phyloP scores from a whole-genome alignment of 2,329 filamentous ascomycete species.

The Cryoendolithus antarcticus region DNA sequence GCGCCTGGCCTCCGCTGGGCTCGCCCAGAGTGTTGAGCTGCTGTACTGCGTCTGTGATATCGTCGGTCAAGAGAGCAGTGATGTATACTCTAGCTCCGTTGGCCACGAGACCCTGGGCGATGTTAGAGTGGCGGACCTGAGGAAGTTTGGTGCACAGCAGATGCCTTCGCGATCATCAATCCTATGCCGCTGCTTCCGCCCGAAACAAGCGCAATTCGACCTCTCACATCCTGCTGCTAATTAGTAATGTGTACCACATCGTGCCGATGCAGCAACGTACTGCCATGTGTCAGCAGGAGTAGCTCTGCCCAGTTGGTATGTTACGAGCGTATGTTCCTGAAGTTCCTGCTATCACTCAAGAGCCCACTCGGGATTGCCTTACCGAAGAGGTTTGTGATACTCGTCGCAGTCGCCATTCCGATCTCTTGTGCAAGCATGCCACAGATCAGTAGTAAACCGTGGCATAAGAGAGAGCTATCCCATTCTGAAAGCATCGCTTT shows the following conservation, averaged over 20 bases:
- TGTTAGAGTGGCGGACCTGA: neutral
- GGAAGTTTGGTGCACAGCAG: neutral
- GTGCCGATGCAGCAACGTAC: neutral
- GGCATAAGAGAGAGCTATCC: no score
- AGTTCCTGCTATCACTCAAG: no score
- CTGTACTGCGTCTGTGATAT: slow-evolving; percentile 26
- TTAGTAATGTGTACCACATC: neutral
- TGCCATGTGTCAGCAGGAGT: neutral
- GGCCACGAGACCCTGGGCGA: neutral
- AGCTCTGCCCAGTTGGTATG: no score
- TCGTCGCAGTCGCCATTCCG: neutral
- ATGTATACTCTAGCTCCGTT: slow-evolving; percentile 3
- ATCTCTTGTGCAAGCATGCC: neutral
- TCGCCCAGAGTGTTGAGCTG: slow-evolving; percentile 30
- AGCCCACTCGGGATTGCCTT: neutral
- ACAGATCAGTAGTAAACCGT: no score
- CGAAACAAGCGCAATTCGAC: slow-evolving; percentile 1
- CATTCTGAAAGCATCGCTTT: no score
- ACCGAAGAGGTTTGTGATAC: neutral
- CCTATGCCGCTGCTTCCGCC: slow-evolving; percentile 3
- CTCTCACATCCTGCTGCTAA: neutral
- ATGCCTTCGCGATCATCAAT: slow-evolving; percentile 2
- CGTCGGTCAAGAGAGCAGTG: slow-evolving; percentile 27
- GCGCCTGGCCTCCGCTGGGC: slow-evolving; percentile 22
- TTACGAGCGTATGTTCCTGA: no score